phyloP scores from a whole-genome alignment of 371 early-diverging fungal species.

The Apophysomyces ossiformis region DNA sequence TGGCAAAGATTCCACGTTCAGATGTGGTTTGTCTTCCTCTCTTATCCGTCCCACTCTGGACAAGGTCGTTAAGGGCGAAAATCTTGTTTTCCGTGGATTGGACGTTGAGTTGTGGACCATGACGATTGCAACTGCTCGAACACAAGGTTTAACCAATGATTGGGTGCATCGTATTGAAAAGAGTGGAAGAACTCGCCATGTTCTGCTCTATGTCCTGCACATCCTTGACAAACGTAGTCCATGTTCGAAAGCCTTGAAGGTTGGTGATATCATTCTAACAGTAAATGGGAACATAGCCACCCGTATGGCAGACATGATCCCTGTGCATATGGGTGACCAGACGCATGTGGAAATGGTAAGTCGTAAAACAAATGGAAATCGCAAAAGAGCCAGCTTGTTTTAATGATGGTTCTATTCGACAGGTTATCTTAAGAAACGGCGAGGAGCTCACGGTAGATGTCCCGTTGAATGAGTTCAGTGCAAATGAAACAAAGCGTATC shows the following conservation, averaged over 20 bases:
- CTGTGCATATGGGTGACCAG: conserved; percentile 25
- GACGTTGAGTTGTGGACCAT: conserved; percentile 82
- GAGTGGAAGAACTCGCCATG: conserved; percentile 62
- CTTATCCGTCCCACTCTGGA: conserved; percentile 45
- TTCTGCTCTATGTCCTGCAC: conserved; percentile 73
- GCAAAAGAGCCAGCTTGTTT: too few relatives aligned
- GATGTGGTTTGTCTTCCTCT: conserved; percentile 61
- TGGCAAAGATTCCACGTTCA: conserved; percentile 66
- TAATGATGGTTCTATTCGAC: not conserved
- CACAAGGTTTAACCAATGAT: conserved; percentile 75
- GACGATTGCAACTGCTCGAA: conserved; percentile 78
- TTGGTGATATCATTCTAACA: conserved; percentile 86
- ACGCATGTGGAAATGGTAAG: conserved; percentile 6
- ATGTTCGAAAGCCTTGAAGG: conserved; percentile 65
- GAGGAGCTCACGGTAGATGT: conserved; percentile 50
- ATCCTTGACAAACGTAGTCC: conserved; percentile 57
- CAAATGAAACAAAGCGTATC: conserved; percentile 62
- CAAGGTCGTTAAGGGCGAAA: conserved; percentile 38
- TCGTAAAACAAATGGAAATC: not conserved
- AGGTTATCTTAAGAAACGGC: conserved; percentile 66
- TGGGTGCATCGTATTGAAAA: conserved; percentile 79
- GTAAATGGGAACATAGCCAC: conserved; percentile 73
- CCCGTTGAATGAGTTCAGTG: conserved; percentile 57
- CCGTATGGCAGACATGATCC: conserved; percentile 69
- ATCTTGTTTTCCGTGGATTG: conserved; percentile 57